phyloP scores from a whole-genome alignment of 2,329 filamentous ascomycete species.

The Claviceps digitariae region DNA sequence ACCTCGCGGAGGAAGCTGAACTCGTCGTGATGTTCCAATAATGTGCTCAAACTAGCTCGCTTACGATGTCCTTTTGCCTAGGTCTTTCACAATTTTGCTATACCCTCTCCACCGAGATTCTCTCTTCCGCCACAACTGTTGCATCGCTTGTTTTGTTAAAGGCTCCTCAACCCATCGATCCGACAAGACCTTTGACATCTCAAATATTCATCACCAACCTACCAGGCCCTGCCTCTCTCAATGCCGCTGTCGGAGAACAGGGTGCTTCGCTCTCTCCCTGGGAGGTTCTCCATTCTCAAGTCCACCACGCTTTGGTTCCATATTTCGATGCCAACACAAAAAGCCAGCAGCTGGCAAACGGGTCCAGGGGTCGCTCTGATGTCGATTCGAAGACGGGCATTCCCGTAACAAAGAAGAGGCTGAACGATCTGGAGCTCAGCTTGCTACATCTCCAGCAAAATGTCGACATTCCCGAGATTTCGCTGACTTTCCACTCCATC shows the following conservation, averaged over 20 bases:
- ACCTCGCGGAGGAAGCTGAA: not conserved
- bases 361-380: constrained; percentile 61
- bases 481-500: constrained; percentile 74
- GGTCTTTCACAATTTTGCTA: constrained; percentile 53
- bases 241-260: constrained; percentile 53
- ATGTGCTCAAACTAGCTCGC: not conserved
- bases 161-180: constrained; percentile 75
- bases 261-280: constrained; percentile 68
- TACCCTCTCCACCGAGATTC: constrained; percentile 68
- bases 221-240: constrained; percentile 63
- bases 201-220: constrained; percentile 92
- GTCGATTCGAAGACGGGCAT: constrained; percentile 89
- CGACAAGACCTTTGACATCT: constrained; percentile 63
- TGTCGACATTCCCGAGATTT: constrained; percentile 89
- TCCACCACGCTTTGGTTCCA: constrained; percentile 82
- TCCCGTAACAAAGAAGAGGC: constrained; percentile 91
- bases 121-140: constrained; percentile 63
- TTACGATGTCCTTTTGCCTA: constrained; percentile 13
- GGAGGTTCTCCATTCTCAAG: constrained; percentile 80
- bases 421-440: constrained; percentile 85
- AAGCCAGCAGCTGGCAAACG: constrained; percentile 54
- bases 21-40: no score
- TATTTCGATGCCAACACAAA: constrained; percentile 97
- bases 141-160: constrained; percentile 85
- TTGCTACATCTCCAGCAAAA: constrained; percentile 91